These are phyloP conservation scores for Alternaria sp. DNA, from an alignment of 2,329 filamentous ascomycete species.

Conservation along the genomic window DNA sequence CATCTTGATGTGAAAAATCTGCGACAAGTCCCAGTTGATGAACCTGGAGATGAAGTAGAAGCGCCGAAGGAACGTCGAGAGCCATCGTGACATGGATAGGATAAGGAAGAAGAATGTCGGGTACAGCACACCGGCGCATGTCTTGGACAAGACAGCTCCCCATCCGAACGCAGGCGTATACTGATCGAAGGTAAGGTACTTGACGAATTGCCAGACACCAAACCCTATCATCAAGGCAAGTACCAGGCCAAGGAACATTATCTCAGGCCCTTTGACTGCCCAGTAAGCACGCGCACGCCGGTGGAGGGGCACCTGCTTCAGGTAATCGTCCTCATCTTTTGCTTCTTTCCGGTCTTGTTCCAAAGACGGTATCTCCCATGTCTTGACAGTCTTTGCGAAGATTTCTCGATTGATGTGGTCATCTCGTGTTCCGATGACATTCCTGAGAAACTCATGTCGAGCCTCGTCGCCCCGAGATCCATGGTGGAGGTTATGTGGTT, in stretches of 20 bases:
- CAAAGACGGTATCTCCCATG: constrained; percentile 58
- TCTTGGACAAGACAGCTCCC: constrained; percentile 64
- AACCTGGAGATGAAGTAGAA: constrained; percentile 61
- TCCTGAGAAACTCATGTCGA: constrained; percentile 60
- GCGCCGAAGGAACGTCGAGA: constrained; percentile 60
- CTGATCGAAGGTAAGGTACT: constrained; percentile 54
- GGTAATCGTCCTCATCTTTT: constrained; percentile 56
- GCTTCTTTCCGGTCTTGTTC: constrained; percentile 57
- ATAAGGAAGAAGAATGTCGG: constrained; percentile 66
- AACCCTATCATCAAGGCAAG: constrained; percentile 57
- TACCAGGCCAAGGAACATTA: constrained; percentile 58
- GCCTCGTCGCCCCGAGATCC: constrained; percentile 47
- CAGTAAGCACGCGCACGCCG: constrained; percentile 60
- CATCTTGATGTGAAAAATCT: constrained; percentile 63
- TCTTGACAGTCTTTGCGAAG: constrained; percentile 54
- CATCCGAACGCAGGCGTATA: constrained; percentile 62
- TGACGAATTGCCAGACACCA: constrained; percentile 63
- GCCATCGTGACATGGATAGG: constrained; percentile 64
- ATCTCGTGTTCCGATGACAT: constrained; percentile 54
- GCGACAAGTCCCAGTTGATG: constrained; percentile 64
- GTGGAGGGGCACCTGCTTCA: constrained; percentile 54
- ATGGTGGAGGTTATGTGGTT: constrained; percentile 55
- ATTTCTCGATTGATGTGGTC: constrained; percentile 55
- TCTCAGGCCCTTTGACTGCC: constrained; percentile 62
- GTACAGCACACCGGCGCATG: constrained; percentile 61